Conservation (phyloP, 1,139 yeast species). For the Pichia sp. region DNA sequence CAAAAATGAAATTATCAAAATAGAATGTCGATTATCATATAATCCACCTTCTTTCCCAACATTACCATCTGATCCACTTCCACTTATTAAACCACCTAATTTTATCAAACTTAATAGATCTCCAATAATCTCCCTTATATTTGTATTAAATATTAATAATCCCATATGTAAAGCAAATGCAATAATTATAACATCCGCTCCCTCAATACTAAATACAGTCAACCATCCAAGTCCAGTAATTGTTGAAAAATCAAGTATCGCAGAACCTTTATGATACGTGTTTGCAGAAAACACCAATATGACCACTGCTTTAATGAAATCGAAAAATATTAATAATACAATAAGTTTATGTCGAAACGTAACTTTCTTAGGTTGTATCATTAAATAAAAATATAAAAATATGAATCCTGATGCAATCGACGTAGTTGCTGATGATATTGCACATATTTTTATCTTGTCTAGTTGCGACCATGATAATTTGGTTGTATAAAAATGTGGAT, state of each 20-base stretch:
- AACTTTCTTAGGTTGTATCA: conserved; percentile 55
- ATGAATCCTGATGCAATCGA: conserved; percentile 51
- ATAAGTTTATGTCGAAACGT: conserved; percentile 72
- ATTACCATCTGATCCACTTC: background rate
- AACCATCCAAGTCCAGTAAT: conserved; percentile 79
- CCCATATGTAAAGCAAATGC: conserved; percentile 82
- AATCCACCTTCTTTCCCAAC: conserved; percentile 62
- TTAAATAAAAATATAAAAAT: conserved; percentile 49
- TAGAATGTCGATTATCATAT: conserved; percentile 49
- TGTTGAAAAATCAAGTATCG: conserved; percentile 40
- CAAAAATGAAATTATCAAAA: conserved; percentile 53
- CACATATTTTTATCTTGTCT: conserved; percentile 34
- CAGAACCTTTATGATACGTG: conserved; percentile 38
- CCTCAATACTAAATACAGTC: conserved; percentile 77
- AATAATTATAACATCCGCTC: conserved; percentile 80
- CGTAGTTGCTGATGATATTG: conserved; percentile 51
- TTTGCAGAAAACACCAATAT: conserved; percentile 67
- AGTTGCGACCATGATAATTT: conserved; percentile 28
- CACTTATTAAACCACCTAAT: too few relatives aligned
- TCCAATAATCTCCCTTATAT: background rate
- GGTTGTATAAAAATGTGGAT: background rate
- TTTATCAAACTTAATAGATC: background rate
- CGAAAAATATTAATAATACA: conserved; percentile 59
- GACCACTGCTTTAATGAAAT: conserved; percentile 66
- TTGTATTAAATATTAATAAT: conserved; percentile 51